These are phyloP conservation scores for Aureobasidium lini DNA, from an alignment of 2,329 filamentous ascomycete species.

Conservation along the genomic window DNA sequence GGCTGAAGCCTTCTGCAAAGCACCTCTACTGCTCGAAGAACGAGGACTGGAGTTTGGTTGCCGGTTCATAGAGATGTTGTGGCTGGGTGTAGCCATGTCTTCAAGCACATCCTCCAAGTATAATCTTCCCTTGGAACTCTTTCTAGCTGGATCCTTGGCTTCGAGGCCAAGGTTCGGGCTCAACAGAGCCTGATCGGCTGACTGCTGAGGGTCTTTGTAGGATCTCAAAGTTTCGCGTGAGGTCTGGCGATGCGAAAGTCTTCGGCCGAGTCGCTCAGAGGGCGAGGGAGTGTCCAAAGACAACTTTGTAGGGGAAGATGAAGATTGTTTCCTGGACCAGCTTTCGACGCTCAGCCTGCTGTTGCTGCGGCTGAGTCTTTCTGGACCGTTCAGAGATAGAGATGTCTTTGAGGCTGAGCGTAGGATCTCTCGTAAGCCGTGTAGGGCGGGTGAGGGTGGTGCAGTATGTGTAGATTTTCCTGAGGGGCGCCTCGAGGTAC, in stretches of 20 bases:
- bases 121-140: slow-evolving; percentile 29
- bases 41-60: not conserved
- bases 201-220: not conserved
- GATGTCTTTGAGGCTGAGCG: slow-evolving; percentile 27
- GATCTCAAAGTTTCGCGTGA: not conserved
- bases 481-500: slow-evolving; percentile 73
- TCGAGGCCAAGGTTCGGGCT: not conserved
- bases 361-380: slow-evolving; percentile 52
- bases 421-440: slow-evolving; percentile 52
- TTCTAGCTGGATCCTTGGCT: not conserved
- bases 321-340: slow-evolving; percentile 21
- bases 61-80: not conserved
- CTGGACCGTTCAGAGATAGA: slow-evolving; percentile 41
- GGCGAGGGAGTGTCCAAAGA: slow-evolving; percentile 14
- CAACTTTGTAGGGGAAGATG: slow-evolving; percentile 16
- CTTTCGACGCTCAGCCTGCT: slow-evolving; percentile 24
- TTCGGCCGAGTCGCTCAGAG: not conserved
- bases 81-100: slow-evolving; percentile 13
- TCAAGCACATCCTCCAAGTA: slow-evolving; percentile 22
- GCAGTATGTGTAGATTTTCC: slow-evolving; percentile 67
- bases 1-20: not conserved
- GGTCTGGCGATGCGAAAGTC: not conserved
- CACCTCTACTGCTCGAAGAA: not conserved
- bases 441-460: slow-evolving; percentile 36
- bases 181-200: slow-evolving; percentile 6